phyloP scores from a whole-genome alignment of 1,284 basidiomycete genomes.

The Peniophora sp. region DNA sequence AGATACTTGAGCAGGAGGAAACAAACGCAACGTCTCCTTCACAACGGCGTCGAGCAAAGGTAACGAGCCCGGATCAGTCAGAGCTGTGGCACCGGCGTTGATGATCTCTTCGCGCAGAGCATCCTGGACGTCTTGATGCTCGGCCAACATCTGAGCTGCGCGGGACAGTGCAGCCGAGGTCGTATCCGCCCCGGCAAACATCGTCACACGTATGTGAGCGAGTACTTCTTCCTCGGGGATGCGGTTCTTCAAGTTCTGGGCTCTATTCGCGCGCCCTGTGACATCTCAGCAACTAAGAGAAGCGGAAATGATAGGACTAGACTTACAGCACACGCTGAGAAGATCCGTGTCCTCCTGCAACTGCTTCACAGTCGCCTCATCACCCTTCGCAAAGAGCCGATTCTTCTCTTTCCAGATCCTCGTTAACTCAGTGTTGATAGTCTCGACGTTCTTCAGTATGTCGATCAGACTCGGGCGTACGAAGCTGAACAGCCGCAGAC shows the following conservation, averaged over 20 bases:
- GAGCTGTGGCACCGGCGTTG: not conserved
- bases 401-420: constrained; percentile 27
- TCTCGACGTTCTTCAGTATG: constrained; percentile 23
- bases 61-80: constrained; percentile 10
- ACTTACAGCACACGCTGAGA: constrained; percentile 35
- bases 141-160: not conserved
- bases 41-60: constrained; percentile 38
- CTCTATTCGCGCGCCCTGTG: too few species aligned
- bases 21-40: constrained; percentile 37
- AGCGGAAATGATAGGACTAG: too few species aligned
- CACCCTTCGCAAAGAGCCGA: constrained; percentile 13
- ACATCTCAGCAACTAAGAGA: too few species aligned
- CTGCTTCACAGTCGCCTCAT: constrained; percentile 16
- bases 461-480: constrained; percentile 17
- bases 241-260: too few species aligned
- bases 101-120: not conserved
- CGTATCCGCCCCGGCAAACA: not conserved
- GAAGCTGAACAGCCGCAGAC: constrained; percentile 22
- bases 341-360: constrained; percentile 35
- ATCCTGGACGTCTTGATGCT: constrained; percentile 1
- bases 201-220: too few species aligned
- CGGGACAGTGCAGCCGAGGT: not conserved
- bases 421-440: constrained; percentile 26
- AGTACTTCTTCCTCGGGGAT: too few species aligned
- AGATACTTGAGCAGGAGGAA: constrained; percentile 36